Percentiles rank a stretch among this genome's conserved stretches.
phyloP scores from a whole-genome alignment of 2,329 filamentous ascomycete genomes.

The Delphinella strobiligena region DNA sequence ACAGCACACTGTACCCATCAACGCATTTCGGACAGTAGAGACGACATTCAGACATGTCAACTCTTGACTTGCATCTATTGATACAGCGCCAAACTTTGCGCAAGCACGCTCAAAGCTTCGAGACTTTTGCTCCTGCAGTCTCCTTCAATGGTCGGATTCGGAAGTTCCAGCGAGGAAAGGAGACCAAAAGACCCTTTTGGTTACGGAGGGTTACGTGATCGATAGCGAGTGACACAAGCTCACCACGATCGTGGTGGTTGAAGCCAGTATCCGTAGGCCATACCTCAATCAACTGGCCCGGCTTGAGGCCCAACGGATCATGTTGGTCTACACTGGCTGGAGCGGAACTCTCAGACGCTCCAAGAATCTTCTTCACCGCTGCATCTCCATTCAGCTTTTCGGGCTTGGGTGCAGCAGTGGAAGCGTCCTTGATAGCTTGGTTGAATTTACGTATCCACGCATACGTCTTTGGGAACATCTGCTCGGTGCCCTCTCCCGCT shows the following conservation, averaged over 20 bases:
- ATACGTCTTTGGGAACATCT: slow-evolving; percentile 47
- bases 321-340: slow-evolving; percentile 24
- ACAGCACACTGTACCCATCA: too few relatives aligned
- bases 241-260: slow-evolving; percentile 45
- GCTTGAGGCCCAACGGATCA: slow-evolving; percentile 42
- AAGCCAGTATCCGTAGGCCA: slow-evolving; percentile 52
- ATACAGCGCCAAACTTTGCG: too few relatives aligned
- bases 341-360: background rate
- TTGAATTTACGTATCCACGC: slow-evolving; percentile 57
- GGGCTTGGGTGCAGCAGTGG: slow-evolving; percentile 26
- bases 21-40: too few relatives aligned
- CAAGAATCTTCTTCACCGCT: slow-evolving; percentile 27
- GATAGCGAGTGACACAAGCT: slow-evolving; percentile 38
- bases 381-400: slow-evolving; percentile 40
- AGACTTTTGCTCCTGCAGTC: too few relatives aligned
- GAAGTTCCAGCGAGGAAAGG: slow-evolving; percentile 51
- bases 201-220: slow-evolving; percentile 45
- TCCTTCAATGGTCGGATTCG: too few relatives aligned
- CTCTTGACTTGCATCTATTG: too few relatives aligned
- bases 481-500: slow-evolving; percentile 36
- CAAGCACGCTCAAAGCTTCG: too few relatives aligned
- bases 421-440: slow-evolving; percentile 32
- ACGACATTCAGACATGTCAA: too few relatives aligned
- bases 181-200: slow-evolving; percentile 38
- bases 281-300: slow-evolving; percentile 44